Conservation (phyloP, 768 basidiomycete genomes). For the Tricholomella constricta region DNA sequence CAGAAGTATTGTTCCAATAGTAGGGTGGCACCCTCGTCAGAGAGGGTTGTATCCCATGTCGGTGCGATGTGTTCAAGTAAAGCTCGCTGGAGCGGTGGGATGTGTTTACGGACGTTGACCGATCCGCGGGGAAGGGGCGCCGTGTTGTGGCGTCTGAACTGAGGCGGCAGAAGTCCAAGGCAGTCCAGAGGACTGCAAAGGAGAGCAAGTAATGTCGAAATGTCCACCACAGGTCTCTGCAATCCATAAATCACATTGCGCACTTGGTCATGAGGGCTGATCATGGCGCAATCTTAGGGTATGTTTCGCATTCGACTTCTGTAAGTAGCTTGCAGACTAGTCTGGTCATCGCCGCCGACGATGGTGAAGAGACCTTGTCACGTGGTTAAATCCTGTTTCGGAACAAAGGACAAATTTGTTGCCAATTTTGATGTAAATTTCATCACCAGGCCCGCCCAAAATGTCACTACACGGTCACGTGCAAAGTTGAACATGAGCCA, state of each 20-base stretch:
- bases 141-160: constrained; percentile 45
- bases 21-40: constrained; percentile 44
- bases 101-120: constrained; percentile 38
- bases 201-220: constrained; percentile 54
- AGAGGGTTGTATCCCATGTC: constrained; percentile 62
- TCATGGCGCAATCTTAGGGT: constrained; percentile 7
- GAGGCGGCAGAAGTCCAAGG: constrained; percentile 61
- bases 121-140: constrained; percentile 35
- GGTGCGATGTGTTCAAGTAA: constrained; percentile 68
- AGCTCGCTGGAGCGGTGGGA: constrained; percentile 62
- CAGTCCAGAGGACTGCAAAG: constrained; percentile 59
- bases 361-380: background rate
- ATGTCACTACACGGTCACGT: constrained; percentile 46
- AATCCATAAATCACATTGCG: constrained; percentile 47
- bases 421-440: background rate
- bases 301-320: background rate
- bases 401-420: background rate
- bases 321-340: background rate
- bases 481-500: constrained; percentile 56
- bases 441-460: constrained; percentile 24
- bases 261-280: constrained; percentile 23
- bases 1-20: constrained; percentile 74
- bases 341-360: background rate
- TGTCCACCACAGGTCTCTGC: constrained; percentile 47
- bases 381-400: background rate